Conservation (phyloP, 2,329 filamentous ascomycete species). For the Stachybotrys elegans region DNA sequence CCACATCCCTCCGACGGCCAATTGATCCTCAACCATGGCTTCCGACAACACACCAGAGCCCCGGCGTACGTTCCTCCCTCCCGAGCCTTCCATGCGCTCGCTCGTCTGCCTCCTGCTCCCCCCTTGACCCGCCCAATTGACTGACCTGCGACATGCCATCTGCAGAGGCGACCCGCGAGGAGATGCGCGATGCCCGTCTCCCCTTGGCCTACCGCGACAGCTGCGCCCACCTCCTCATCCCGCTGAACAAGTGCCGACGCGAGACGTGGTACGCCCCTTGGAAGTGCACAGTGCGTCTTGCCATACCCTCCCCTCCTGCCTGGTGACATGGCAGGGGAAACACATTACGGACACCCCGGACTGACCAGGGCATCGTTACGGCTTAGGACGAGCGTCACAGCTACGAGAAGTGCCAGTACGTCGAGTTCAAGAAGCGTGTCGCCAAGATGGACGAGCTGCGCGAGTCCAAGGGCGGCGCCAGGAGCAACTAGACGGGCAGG, state of each 20-base stretch:
- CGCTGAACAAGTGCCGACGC: conserved; percentile 88
- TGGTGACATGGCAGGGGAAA: not conserved
- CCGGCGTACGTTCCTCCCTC: conserved; percentile 27
- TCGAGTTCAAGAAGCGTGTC: conserved; percentile 97
- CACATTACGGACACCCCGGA: too few relatives aligned
- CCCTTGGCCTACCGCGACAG: conserved; percentile 90
- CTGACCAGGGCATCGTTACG: too few relatives aligned
- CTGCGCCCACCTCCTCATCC: conserved; percentile 91
- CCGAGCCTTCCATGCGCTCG: not conserved
- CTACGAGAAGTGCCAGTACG: conserved; percentile 99
- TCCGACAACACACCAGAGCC: conserved; percentile 30
- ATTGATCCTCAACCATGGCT: conserved; percentile 32
- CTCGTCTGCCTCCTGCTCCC: conserved; percentile 2
- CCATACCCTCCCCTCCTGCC: not conserved
- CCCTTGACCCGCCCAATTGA: too few relatives aligned
- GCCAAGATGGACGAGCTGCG: conserved; percentile 97
- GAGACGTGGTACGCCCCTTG: conserved; percentile 92
- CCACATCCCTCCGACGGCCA: conserved; percentile 22
- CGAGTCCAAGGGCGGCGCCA: conserved; percentile 74
- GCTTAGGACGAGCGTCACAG: conserved; percentile 85
- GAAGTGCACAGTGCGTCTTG: conserved; percentile 82
- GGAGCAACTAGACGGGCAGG: conserved; percentile 65
- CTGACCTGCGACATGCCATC: not conserved
- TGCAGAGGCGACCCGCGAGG: conserved; percentile 74
- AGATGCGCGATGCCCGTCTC: conserved; percentile 87